Base-by-base conservation (phyloP, 208 protist species). In the Trypanosoma platydactyli region DNA sequence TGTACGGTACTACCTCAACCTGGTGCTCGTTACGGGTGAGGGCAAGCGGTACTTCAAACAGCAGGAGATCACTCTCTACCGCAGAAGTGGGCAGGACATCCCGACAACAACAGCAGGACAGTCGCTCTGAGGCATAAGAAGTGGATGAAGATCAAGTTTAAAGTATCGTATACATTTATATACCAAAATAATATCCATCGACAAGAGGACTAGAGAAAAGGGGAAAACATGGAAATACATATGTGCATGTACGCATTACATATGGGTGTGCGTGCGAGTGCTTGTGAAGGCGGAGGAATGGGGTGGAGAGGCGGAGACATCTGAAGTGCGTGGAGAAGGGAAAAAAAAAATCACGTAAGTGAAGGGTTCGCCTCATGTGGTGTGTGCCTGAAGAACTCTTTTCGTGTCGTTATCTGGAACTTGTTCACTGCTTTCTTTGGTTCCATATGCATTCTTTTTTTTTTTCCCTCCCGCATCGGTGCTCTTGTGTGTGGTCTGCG, bases 11-110 rank as follows among this genome's bases (percentile, higher is more conserved):
- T 97, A 84, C 61, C 38, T 97, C 18, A 95, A 94, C 63, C 55
- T 97, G 1, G 83, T 91, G 24, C 75, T 96, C 29, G 73, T 92
- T n/a, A 94, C 77, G 29, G 76, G 65, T 27, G 83, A 88, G 18
- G 84, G 84, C 0, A 94, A 86, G 70, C 77, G 91, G 20, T 96
- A 94, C 73, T 94, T 92, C 61, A 96, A 96, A 56, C 88, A 96
- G 62, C 88, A 96, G 58, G 86, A 96, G 60, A 90, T 96, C 46
- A 81, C 67, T 33, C 60, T 96, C 7, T 94, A 94, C 52, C 88
- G 91, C 18, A 66, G 79, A 29, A 25, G 20, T 1, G 91, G 86
- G 1, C 91, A 94, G 73, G 81, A 94, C 24, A 24, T 44, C 11
- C 69, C 62, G 6, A 59, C 69, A 29, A 58, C 29, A 20, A 50